Evolutionary conservation across 75 land plant species (phyloP), one percentile per base, ranked within the genome.

Genomic region (Pinus albicaulis): DNA sequence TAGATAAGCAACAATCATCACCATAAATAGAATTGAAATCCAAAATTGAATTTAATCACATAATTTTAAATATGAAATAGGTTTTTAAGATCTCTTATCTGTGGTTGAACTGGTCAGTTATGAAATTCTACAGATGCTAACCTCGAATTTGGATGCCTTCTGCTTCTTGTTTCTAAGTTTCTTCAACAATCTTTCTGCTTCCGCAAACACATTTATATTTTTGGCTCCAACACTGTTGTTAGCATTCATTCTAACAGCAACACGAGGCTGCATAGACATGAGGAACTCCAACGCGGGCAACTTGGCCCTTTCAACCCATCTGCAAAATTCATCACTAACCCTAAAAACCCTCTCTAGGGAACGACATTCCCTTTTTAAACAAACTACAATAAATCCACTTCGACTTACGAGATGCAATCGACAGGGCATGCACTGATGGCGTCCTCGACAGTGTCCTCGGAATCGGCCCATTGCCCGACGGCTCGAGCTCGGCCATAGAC

Each of bases 231-330:
- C 92, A 23, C 85, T 75, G 73, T 86, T 87, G 48, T 85, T 71
- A 12, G 79, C 74, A 31, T 92, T 85, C 23, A 92, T 71, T 41
- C 91, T 82, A 13, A 92, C 99, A 23, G 79, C 81, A 20, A 89
- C 88, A 11, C 99, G 89, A n/a, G 98, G 99, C 80, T 95, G 92
- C 84, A 91, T 95, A 6, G 99, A 84, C 99, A 97, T 97, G 22
- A 95, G 78, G 74, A 86, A 97, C 76, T 97, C 99, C 65, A 95
- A 69, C 0, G 93, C 99, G 1, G 99, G 88, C 23, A 97, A 83
- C 34, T 92, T 71, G 10, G 91, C 81, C 72, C 94, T 89, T 57
- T 91, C 91, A 16, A 95, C 96, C 25, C 90, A 79, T 62, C 99
- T 97, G 73, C 55, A 41, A 74, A 65, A n/a, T 20, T 5, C 52